Evolutionary conservation across 164 flowering plant genomes (phyloP), one percentile per base, ranked within the genome.

Genomic region (Stephania yunnanensis): DNA sequence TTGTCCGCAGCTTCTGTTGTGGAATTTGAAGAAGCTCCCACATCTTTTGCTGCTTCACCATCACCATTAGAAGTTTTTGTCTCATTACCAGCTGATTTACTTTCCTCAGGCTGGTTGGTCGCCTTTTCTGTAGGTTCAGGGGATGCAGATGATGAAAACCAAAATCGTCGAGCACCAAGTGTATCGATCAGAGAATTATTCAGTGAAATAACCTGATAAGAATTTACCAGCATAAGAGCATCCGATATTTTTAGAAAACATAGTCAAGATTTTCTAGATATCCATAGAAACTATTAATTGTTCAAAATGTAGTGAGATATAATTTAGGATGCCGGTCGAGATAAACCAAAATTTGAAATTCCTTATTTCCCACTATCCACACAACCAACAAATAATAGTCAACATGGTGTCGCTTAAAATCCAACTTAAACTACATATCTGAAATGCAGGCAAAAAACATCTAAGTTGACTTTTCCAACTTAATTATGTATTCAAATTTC

Each of bases 131-230:
- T 42, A 58, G 83, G 74, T 78, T 90, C 82, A 69, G 95, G 85
- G 19, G 95, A 87, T 66, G 97, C 88, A 74, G 96, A 84, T 15
- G 95, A 87, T 44, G 91, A 87, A 71, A 89, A 67, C 68, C 91
- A 89, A 79, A 81, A 85, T n/a, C 83, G 79, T 70, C 84, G 89
- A 13, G 83, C 74, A 42, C 50, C n/a, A 13, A 73, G 73, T 30
- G 75, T 53, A 75, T 75, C 78, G 19, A 48, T 53, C 5, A 79
- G 36, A 19, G 80, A 75, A 71, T 79, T 73, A 76, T 83, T 73
- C 22, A 87, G 68, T 31, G 76, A 71, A 75, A 83, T 71, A 30
- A 79, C 78, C 79, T 86, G 84, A 70, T 70, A 69, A 30, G 78
- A 50, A 66, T 31, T 11, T 50, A 36, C 78, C 74, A 73, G 63